phyloP scores from a whole-genome alignment of 768 basidiomycete genomes.

The Russula virescens region DNA sequence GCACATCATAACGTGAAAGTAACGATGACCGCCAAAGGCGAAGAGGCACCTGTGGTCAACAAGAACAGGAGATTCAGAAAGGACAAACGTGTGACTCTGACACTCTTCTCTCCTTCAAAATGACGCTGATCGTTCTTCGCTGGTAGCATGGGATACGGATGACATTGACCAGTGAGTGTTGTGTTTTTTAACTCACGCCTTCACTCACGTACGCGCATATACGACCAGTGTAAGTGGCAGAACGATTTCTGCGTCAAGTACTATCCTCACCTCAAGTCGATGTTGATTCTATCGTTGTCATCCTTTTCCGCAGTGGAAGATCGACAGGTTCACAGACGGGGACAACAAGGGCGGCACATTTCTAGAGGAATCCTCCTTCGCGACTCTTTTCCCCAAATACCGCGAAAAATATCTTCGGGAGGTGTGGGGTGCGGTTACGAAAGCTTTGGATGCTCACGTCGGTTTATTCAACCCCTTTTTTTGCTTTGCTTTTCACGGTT shows the following conservation, averaged over 20 bases:
- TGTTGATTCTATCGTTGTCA: background rate
- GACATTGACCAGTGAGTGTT: slow-evolving; percentile 92
- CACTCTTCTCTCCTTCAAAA: slow-evolving; percentile 23
- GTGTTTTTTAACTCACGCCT: background rate
- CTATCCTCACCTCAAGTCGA: too few relatives aligned
- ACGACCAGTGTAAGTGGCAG: slow-evolving; percentile 32
- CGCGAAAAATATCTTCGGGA: slow-evolving; percentile 95
- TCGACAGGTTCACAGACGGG: slow-evolving; percentile 65
- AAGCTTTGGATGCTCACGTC: slow-evolving; percentile 76
- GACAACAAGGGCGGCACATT: slow-evolving; percentile 84
- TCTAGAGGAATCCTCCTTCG: slow-evolving; percentile 95
- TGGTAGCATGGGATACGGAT: slow-evolving; percentile 94
- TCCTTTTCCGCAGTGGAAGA: slow-evolving; percentile 55
- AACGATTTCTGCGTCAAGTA: too few relatives aligned
- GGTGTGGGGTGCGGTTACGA: slow-evolving; percentile 88
- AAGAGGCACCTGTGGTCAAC: slow-evolving; percentile 37
- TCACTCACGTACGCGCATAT: slow-evolving; percentile 3
- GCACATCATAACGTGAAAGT: too few relatives aligned
- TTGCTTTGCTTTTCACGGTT: background rate
- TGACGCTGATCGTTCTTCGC: slow-evolving; percentile 3
- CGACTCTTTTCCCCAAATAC: slow-evolving; percentile 97
- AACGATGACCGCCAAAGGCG: slow-evolving; percentile 10
- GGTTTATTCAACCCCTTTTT: slow-evolving; percentile 14
- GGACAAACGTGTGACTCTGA: slow-evolving; percentile 75
- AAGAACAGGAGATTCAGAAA: slow-evolving; percentile 91